Conservation (phyloP, 306 rosid genomes). For the Pachyrhizus erosus region DNA sequence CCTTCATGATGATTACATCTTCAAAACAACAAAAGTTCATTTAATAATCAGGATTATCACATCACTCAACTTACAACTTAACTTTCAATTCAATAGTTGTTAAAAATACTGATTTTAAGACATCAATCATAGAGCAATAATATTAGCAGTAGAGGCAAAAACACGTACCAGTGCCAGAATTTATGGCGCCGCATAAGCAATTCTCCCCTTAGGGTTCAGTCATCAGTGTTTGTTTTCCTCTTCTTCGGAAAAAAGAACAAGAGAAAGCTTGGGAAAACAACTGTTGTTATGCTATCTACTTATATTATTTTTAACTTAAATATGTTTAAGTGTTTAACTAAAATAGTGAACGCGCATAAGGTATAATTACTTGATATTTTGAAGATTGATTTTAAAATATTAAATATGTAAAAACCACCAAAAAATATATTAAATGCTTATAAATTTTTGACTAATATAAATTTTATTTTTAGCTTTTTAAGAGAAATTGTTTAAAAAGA, state of each 20-base stretch:
- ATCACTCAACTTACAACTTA: not conserved
- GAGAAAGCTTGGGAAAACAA: not conserved
- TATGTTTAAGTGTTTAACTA: too few relatives aligned
- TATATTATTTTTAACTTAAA: not conserved
- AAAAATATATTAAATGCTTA: too few relatives aligned
- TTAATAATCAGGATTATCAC: not conserved
- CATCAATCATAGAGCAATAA: not conserved
- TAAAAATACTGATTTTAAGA: not conserved
- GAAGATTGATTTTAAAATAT: not conserved
- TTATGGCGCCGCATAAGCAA: not conserved
- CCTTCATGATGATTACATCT: not conserved
- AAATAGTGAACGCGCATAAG: too few relatives aligned
- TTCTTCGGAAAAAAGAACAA: not conserved
- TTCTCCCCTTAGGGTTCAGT: not conserved
- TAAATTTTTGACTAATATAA: too few relatives aligned
- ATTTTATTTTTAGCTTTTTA: too few relatives aligned
- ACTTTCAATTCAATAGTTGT: not conserved
- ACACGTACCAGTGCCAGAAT: not conserved
- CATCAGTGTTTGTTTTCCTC: not conserved
- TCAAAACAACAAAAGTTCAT: not conserved
- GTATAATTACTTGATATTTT: too few relatives aligned
- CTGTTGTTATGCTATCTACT: not conserved
- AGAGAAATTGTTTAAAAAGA: too few relatives aligned
- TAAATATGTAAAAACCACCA: too few relatives aligned
- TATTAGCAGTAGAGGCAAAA: not conserved